Conservation (phyloP, 495 filamentous ascomycete species). For the Tricharina praecox region DNA sequence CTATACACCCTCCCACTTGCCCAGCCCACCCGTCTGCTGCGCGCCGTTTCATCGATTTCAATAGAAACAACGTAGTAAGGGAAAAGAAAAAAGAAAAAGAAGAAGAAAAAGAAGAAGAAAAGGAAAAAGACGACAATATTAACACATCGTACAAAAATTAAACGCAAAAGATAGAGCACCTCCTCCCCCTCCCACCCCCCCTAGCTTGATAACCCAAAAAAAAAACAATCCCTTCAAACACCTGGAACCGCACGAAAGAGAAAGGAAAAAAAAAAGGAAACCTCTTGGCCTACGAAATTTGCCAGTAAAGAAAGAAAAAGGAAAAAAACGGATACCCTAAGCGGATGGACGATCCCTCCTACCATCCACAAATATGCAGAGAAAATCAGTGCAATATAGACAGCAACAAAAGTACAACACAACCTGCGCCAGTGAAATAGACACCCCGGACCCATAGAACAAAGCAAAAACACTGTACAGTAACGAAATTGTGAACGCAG, state of each 20-base stretch:
- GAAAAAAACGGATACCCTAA: constrained; percentile 10
- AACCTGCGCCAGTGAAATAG: constrained; percentile 6
- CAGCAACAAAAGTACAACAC: constrained; percentile 6
- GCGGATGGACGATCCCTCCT: not conserved
- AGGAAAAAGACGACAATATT: not conserved
- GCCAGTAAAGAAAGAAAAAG: not conserved
- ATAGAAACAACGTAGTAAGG: too few species aligned
- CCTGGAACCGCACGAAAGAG: not conserved
- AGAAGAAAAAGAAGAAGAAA: not conserved
- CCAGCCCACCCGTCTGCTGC: too few species aligned
- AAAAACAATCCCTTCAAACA: constrained; percentile 1
- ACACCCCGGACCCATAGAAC: constrained; percentile 2
- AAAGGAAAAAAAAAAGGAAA: constrained; percentile 9
- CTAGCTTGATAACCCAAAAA: not conserved
- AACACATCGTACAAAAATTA: not conserved
- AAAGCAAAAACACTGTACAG: constrained; percentile 5
- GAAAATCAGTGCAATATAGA: not conserved
- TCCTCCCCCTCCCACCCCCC: too few species aligned
- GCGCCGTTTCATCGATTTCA: too few species aligned
- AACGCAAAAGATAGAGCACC: not conserved
- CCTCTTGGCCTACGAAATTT: not conserved
- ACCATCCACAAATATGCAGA: not conserved
- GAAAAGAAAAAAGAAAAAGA: too few species aligned
- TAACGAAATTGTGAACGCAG: not conserved
- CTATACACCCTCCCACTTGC: too few species aligned